Percentiles rank a stretch among this genome's conserved stretches.
phyloP scores from a whole-genome alignment of 23 red algal species.

The Gracilaria gracilis region DNA sequence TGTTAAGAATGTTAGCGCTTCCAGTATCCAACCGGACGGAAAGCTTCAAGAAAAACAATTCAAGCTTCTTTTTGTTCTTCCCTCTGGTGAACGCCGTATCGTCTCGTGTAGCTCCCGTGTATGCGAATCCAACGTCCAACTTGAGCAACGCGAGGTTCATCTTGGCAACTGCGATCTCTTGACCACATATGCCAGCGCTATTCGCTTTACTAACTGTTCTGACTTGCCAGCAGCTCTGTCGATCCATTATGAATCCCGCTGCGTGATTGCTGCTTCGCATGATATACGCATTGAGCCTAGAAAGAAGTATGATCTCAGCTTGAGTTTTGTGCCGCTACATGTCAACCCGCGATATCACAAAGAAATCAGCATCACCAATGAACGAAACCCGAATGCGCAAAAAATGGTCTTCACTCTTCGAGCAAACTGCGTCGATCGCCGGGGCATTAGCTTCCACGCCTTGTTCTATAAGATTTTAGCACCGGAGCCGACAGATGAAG shows the following conservation, averaged over 20 bases:
- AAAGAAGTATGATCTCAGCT: slow-evolving; percentile 70
- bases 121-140: slow-evolving; percentile 81
- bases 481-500: slow-evolving; percentile 78
- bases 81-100: slow-evolving; percentile 37
- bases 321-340: slow-evolving; percentile 81
- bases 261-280: slow-evolving; percentile 59
- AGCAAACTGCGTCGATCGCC: slow-evolving; percentile 90
- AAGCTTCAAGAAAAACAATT: slow-evolving; percentile 38
- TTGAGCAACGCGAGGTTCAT: slow-evolving; percentile 80
- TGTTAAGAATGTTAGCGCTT: background rate
- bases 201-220: slow-evolving; percentile 78
- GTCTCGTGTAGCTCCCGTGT: slow-evolving; percentile 68
- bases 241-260: slow-evolving; percentile 81
- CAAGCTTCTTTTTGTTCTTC: slow-evolving; percentile 49
- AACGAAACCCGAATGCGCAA: slow-evolving; percentile 70
- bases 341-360: slow-evolving; percentile 93
- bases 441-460: slow-evolving; percentile 88
- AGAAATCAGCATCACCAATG: slow-evolving; percentile 89
- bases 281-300: slow-evolving; percentile 76
- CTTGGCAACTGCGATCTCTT: slow-evolving; percentile 93
- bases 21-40: slow-evolving; percentile 3
- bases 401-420: slow-evolving; percentile 73
- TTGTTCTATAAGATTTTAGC: slow-evolving; percentile 90
- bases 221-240: slow-evolving; percentile 83
- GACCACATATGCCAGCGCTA: slow-evolving; percentile 50